Evolutionary conservation across 176 grass and related monocot species (phyloP).

Genomic region (Musa troglodytarum): DNA sequence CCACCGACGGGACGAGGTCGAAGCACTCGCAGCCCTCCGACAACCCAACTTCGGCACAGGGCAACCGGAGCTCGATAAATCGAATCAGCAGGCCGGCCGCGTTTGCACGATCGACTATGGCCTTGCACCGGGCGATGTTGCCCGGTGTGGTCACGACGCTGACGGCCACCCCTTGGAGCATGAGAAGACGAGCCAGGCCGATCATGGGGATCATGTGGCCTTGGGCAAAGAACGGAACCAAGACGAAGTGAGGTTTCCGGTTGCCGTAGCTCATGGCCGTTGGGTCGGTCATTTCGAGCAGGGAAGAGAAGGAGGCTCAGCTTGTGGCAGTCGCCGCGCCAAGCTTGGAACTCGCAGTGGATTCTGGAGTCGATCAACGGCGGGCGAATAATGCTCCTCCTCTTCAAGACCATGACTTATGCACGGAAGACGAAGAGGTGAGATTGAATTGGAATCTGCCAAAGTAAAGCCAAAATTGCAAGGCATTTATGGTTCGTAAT

Average conservation of each 20-base stretch:
- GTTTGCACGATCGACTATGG: conserved; percentile 5
- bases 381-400: no score
- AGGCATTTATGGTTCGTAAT: no score
- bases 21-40: conserved; percentile 31
- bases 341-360: no score
- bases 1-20: conserved; percentile 16
- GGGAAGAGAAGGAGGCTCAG: no score
- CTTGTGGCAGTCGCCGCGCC: no score
- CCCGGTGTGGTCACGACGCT: conserved; percentile 28
- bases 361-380: no score
- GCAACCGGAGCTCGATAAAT: conserved; percentile 24
- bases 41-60: conserved; percentile 25
- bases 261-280: neutral
- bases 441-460: no score
- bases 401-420: no score
- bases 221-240: conserved; percentile 28
- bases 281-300: neutral
- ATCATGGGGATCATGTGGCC: conserved; percentile 31
- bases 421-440: no score
- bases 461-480: no score
- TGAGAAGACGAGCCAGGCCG: conserved; percentile 21
- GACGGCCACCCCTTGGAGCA: conserved; percentile 6
- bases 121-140: conserved; percentile 19
- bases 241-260: conserved; percentile 23
- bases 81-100: conserved; percentile 14